Evolutionary conservation across 2,329 filamentous ascomycete species (phyloP).

Genomic region (Emericellopsis cladophorae): DNA sequence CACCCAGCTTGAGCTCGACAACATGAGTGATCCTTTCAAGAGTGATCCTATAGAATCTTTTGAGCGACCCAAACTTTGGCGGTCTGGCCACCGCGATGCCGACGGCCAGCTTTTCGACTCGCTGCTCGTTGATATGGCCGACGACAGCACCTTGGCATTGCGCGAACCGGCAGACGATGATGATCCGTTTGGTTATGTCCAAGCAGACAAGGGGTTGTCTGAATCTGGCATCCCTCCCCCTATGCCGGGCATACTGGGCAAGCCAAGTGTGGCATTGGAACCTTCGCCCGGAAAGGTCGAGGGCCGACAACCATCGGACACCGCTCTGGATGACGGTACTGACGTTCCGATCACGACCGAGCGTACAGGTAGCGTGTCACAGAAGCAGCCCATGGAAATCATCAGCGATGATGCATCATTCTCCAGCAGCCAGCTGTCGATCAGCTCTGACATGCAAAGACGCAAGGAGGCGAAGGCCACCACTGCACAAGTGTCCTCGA

Average conservation of each 20-base stretch:
- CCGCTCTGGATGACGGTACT: no score
- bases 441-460: slow-evolving; percentile 3
- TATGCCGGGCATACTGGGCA: no score
- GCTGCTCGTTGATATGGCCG: slow-evolving; percentile 44
- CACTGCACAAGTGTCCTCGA: neutral
- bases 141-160: no score
- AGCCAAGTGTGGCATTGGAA: no score
- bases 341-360: neutral
- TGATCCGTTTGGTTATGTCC: slow-evolving; percentile 27
- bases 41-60: neutral
- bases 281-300: no score
- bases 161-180: slow-evolving; percentile 3
- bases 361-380: no score
- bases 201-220: neutral
- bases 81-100: slow-evolving; percentile 52
- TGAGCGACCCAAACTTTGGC: slow-evolving; percentile 44
- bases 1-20: slow-evolving; percentile 21
- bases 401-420: slow-evolving; percentile 6
- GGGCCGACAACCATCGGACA: no score
- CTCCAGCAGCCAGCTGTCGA: slow-evolving; percentile 9
- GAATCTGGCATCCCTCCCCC: no score
- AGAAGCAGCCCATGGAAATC: neutral
- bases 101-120: slow-evolving; percentile 52
- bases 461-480: neutral
- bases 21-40: neutral